Conservation (phyloP, 768 basidiomycete genomes). For the Porphyrellus cyaneotinctus region DNA sequence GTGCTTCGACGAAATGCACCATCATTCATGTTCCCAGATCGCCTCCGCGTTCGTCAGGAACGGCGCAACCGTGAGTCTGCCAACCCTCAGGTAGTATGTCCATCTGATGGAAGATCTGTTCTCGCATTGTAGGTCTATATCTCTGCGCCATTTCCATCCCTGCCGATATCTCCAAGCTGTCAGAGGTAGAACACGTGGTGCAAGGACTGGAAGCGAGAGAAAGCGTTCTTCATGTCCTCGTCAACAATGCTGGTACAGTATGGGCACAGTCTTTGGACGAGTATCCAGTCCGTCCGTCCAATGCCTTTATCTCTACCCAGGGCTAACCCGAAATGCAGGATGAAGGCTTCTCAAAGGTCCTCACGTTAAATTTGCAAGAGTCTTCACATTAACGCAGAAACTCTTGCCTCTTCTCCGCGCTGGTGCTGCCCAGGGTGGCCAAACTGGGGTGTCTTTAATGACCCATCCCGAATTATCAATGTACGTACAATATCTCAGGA, state of each 20-base stretch:
- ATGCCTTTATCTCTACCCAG: not conserved
- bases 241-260: slow-evolving; percentile 64
- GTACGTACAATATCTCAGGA: slow-evolving; percentile 30
- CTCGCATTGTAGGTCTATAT: slow-evolving; percentile 49
- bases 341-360: slow-evolving; percentile 54
- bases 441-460: slow-evolving; percentile 34
- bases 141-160: slow-evolving; percentile 51
- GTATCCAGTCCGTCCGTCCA: slow-evolving; percentile 36
- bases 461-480: slow-evolving; percentile 59
- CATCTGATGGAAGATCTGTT: not conserved
- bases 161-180: slow-evolving; percentile 50
- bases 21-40: slow-evolving; percentile 40
- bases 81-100: slow-evolving; percentile 2
- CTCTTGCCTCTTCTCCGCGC: slow-evolving; percentile 52
- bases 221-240: slow-evolving; percentile 50
- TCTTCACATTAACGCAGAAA: slow-evolving; percentile 62
- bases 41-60: slow-evolving; percentile 60
- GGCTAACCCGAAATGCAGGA: slow-evolving; percentile 35
- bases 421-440: slow-evolving; percentile 39
- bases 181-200: slow-evolving; percentile 52
- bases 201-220: slow-evolving; percentile 49
- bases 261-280: slow-evolving; percentile 48
- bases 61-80: slow-evolving; percentile 47
- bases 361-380: slow-evolving; percentile 61
- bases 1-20: not conserved